Percentiles rank a stretch among this genome's conserved stretches.
These are phyloP conservation scores for Paecilomyces sp. DNA, from an alignment of 2,329 filamentous ascomycete genomes.

Conservation along the genomic window DNA sequence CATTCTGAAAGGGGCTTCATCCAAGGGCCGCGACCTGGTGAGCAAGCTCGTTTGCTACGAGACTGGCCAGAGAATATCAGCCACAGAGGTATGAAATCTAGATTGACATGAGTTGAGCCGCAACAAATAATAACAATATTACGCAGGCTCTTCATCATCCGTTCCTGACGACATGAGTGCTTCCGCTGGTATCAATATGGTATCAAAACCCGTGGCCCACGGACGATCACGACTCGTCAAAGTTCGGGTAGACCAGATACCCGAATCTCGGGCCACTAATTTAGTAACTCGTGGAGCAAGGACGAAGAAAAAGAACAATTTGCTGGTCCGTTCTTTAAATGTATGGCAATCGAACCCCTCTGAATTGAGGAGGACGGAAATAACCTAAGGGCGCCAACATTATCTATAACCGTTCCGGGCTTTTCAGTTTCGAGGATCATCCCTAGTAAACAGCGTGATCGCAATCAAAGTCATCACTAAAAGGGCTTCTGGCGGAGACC, in stretches of 20 bases:
- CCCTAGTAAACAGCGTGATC: background rate
- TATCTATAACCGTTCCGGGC: background rate
- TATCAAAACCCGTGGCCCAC: background rate
- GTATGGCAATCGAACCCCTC: background rate
- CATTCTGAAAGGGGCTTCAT: conserved; percentile 57
- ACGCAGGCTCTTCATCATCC: conserved; percentile 30
- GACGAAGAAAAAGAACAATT: background rate
- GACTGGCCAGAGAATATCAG: conserved; percentile 58
- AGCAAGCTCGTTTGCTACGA: conserved; percentile 65
- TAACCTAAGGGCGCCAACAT: background rate
- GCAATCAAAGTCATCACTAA: background rate
- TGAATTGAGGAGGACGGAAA: background rate
- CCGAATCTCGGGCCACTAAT: background rate
- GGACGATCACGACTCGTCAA: background rate
- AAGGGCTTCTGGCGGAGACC: background rate
- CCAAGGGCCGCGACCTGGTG: conserved; percentile 59
- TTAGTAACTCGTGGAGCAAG: background rate
- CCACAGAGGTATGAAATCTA: conserved; percentile 47
- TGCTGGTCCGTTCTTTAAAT: background rate
- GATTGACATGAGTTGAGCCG: background rate
- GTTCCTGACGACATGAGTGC: conserved; percentile 22
- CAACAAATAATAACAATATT: background rate
- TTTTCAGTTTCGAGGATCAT: background rate
- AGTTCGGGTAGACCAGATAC: background rate
- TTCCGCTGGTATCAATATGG: background rate